Percentiles rank a stretch among this genome's conserved stretches.
phyloP scores from a whole-genome alignment of 371 early-diverging fungal genomes.

The Syncephalis plumigaleata region DNA sequence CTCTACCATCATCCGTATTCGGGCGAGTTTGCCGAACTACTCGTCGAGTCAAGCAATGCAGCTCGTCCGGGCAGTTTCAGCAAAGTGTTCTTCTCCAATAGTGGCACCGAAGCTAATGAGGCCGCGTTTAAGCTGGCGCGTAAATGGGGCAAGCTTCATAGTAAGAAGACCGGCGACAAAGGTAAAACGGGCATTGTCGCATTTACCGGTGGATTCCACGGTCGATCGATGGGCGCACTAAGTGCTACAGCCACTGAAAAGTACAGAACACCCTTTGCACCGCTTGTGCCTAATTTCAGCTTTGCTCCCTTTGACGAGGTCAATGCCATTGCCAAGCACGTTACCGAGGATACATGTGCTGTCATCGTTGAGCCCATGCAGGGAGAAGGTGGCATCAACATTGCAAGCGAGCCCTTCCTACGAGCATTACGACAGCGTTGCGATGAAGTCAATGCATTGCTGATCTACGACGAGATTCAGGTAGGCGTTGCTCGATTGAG shows the following conservation, averaged over 20 bases:
- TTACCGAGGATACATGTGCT: constrained; percentile 65
- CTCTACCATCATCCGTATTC: constrained; percentile 67
- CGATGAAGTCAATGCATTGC: constrained; percentile 58
- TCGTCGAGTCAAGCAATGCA: constrained; percentile 38
- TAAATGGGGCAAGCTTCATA: constrained; percentile 43
- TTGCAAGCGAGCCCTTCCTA: constrained; percentile 52
- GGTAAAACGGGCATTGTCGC: constrained; percentile 47
- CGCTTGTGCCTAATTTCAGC: constrained; percentile 73
- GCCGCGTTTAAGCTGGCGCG: constrained; percentile 88
- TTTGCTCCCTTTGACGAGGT: constrained; percentile 54
- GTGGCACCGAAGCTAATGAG: constrained; percentile 86
- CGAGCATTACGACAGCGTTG: constrained; percentile 54
- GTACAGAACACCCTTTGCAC: constrained; percentile 82
- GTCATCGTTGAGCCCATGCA: constrained; percentile 93
- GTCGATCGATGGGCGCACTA: constrained; percentile 84
- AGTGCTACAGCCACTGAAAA: constrained; percentile 79
- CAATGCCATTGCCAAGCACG: constrained; percentile 24
- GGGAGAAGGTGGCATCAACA: constrained; percentile 86
- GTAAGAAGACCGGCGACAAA: constrained; percentile 4
- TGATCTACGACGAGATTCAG: constrained; percentile 95
- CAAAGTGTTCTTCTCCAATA: constrained; percentile 75
- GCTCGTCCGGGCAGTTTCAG: constrained; percentile 22
- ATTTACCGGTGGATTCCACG: constrained; percentile 83
- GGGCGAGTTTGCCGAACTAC: constrained; percentile 41
- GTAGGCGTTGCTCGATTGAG: too few relatives aligned